Conservation (phyloP, 495 filamentous ascomycete species). For the Podospora anserina region DNA sequence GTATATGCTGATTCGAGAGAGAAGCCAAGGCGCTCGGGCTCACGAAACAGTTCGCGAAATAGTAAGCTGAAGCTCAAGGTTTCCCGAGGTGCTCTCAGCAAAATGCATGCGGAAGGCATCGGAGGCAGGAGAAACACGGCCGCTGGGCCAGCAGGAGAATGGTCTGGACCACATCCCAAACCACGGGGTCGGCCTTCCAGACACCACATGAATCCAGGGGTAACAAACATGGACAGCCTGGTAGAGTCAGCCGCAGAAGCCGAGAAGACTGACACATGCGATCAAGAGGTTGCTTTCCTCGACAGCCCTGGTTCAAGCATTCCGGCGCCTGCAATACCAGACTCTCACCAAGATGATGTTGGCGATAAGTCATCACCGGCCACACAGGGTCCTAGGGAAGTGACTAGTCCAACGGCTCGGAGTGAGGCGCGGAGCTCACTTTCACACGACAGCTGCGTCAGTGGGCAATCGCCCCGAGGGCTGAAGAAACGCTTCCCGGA, state of each 20-base stretch:
- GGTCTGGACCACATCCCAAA: background rate
- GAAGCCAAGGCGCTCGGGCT: background rate
- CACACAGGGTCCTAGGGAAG: background rate
- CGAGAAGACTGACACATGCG: background rate
- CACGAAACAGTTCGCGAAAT: slow-evolving; percentile 7
- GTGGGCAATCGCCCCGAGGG: slow-evolving; percentile 17
- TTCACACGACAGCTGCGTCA: slow-evolving; percentile 13
- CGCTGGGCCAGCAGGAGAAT: background rate
- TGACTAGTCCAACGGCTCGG: background rate
- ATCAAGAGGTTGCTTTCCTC: background rate
- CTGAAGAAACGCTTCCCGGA: slow-evolving; percentile 28
- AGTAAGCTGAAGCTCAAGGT: slow-evolving; percentile 26
- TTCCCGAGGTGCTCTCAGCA: slow-evolving; percentile 28
- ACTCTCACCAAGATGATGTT: background rate
- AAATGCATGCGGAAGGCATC: slow-evolving; percentile 9
- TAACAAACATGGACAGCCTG: slow-evolving; percentile 6
- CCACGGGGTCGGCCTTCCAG: background rate
- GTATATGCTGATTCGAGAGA: background rate
- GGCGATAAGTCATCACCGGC: background rate
- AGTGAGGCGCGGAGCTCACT: slow-evolving; percentile 15
- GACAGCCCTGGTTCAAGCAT: background rate
- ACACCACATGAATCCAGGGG: background rate
- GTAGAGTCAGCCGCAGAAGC: background rate
- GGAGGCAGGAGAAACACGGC: background rate
- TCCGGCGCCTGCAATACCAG: slow-evolving; percentile 1